phyloP scores from a whole-genome alignment of 495 filamentous ascomycete species.

The Bryoglossum gracile region DNA sequence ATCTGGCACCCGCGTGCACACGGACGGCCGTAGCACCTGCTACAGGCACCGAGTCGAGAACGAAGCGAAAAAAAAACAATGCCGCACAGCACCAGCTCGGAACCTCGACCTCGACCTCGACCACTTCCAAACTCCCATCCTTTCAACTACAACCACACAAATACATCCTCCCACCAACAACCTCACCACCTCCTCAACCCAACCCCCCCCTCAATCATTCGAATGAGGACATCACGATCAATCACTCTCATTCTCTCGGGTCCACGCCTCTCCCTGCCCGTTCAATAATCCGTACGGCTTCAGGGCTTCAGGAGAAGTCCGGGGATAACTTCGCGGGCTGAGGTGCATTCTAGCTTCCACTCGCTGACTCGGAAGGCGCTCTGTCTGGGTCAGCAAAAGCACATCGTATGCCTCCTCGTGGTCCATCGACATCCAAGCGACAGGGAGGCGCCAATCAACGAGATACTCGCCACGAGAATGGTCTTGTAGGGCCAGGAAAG shows the following conservation, averaged over 20 bases:
- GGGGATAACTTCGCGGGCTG: too few species aligned
- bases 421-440: constrained; percentile 46
- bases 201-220: neutral
- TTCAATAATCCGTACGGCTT: neutral
- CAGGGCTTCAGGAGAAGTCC: constrained; percentile 14
- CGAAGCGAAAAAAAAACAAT: too few species aligned
- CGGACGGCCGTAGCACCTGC: too few species aligned
- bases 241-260: neutral
- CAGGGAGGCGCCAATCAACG: constrained; percentile 57
- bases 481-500: constrained; percentile 76
- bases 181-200: neutral
- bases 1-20: too few species aligned
- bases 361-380: constrained; percentile 26
- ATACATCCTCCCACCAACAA: neutral
- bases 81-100: too few species aligned
- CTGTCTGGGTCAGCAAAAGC: constrained; percentile 26
- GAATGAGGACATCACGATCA: constrained; percentile 3
- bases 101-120: too few species aligned
- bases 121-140: too few species aligned
- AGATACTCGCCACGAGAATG: constrained; percentile 84
- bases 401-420: constrained; percentile 74
- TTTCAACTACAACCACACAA: neutral
- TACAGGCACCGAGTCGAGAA: too few species aligned
- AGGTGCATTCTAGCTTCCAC: constrained; percentile 15
- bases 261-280: neutral